Percentiles rank a stretch among this genome's conserved stretches.
phyloP scores from a whole-genome alignment of 768 basidiomycete genomes.

The Candolleomyces aberdarensis region DNA sequence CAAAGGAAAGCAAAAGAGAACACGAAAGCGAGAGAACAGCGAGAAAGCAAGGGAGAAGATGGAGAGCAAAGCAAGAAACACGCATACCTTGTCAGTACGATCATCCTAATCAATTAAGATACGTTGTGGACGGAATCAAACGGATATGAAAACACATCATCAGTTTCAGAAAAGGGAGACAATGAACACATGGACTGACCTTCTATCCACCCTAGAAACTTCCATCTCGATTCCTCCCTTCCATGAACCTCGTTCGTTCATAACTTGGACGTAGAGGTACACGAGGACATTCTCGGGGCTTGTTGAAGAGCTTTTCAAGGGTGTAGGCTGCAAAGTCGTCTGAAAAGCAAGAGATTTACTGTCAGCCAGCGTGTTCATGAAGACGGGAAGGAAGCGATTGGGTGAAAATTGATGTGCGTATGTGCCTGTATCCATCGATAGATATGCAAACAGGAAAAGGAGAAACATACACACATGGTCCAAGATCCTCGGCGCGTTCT shows the following conservation, averaged over 20 bases:
- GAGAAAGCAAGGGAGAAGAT: too few relatives aligned
- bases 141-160: conserved; percentile 65
- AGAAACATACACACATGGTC: conserved; percentile 69
- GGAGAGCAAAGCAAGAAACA: too few relatives aligned
- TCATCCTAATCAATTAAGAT: conserved; percentile 63
- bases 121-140: conserved; percentile 76
- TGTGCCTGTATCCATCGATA: too few relatives aligned
- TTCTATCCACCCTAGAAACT: conserved; percentile 61
- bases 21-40: too few relatives aligned
- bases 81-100: conserved; percentile 69
- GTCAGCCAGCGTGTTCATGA: too few relatives aligned
- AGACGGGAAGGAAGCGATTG: too few relatives aligned
- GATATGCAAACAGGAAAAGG: not conserved
- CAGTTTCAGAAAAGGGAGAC: too few relatives aligned
- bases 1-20: too few relatives aligned
- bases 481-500: conserved; percentile 74
- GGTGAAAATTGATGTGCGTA: too few relatives aligned
- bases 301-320: conserved; percentile 53
- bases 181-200: too few relatives aligned
- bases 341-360: not conserved
- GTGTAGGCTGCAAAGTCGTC: conserved; percentile 74
- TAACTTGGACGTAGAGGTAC: conserved; percentile 55
- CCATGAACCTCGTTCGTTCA: conserved; percentile 74
- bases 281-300: conserved; percentile 41
- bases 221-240: conserved; percentile 67